Evolutionary conservation across 1,284 basidiomycete species (phyloP), one percentile per base, ranked within the genome.

Genomic region (Ustilago lituana): DNA sequence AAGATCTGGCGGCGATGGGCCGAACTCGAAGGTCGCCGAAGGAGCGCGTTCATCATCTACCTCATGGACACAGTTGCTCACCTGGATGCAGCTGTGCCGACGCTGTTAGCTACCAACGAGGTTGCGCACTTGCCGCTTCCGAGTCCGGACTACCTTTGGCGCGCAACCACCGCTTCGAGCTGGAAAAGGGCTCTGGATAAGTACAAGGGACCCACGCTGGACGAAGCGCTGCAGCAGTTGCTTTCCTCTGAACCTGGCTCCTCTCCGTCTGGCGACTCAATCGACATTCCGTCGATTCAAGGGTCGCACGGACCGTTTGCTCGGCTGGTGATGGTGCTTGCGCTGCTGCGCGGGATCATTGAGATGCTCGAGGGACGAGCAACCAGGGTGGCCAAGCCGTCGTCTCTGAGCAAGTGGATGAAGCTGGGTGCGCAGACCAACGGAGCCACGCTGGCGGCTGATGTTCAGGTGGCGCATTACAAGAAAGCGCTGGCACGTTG

Each of bases 291-390:
- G n/a, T 63, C 65, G 36, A 54, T 77, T n/a, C 33, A 62, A 8
- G 74, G 76, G 29, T 27, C 55, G 27, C 68, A 74, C 36, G 76
- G 76, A 2, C 74, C 76, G 17, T 78, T 78, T 45, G 76, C 76
- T 24, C 62, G 76, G 10, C 49, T 76, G 20, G 60, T 72, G 20
- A 70, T 74, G 59, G 57, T 78, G 17, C 12, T 76, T 32, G 59
- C 76, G n/a, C 51, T 78, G 52, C 65, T 78, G 46, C 71, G 76
- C 7, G 76, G 76, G 41, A 74, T 78, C 46, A 58, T 76, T 12
- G 71, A 73, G 23, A 60, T 78, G 59, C 59, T 78, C 15, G 74
- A 78, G n/a, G 71, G 65, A 3, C 58, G 73, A 23, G 50, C 58
- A 14, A 58, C 24, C 15, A 44, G 39, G 36, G 74, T 74, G 17